Percentiles rank a stretch among this genome's conserved stretches.
Evolutionary conservation across 495 filamentous ascomycete species (phyloP).

Genomic region (Aspergillus incahuasiensis): DNA sequence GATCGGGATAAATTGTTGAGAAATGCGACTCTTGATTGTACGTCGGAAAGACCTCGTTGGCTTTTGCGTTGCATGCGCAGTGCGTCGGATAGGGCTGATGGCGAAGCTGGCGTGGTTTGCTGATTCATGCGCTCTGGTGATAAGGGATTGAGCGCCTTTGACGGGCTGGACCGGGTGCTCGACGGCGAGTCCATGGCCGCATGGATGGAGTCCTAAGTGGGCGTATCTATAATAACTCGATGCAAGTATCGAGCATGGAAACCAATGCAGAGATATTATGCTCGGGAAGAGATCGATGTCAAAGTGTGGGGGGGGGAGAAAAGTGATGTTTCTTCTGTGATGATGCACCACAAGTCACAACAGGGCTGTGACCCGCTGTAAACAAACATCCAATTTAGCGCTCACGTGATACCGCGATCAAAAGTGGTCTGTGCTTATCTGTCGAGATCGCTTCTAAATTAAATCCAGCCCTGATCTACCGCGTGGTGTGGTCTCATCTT

Average conservation of each 20-base stretch:
- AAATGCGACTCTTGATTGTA: slow-evolving; percentile 80
- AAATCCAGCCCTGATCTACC: background rate
- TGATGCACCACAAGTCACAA: slow-evolving; percentile 27
- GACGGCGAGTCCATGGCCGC: slow-evolving; percentile 41
- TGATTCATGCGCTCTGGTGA: slow-evolving; percentile 81
- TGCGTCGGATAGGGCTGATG: slow-evolving; percentile 47
- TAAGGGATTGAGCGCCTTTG: slow-evolving; percentile 62
- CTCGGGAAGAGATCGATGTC: slow-evolving; percentile 13
- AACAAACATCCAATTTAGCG: background rate
- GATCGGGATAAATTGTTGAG: slow-evolving; percentile 68
- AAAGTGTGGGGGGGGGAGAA: background rate
- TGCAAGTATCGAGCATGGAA: slow-evolving; percentile 23
- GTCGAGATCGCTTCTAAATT: background rate
- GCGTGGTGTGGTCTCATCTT: background rate
- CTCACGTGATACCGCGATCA: background rate
- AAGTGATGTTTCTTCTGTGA: slow-evolving; percentile 25
- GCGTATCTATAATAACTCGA: background rate
- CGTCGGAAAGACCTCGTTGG: slow-evolving; percentile 57
- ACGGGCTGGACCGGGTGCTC: slow-evolving; percentile 36
- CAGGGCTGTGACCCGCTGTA: background rate
- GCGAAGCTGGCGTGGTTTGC: slow-evolving; percentile 53
- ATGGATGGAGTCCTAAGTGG: slow-evolving; percentile 7
- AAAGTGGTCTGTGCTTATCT: slow-evolving; percentile 8
- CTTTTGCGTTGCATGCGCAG: slow-evolving; percentile 34
- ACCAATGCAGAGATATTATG: slow-evolving; percentile 4